Base-by-base conservation (phyloP, 2,329 filamentous ascomycete species). In the Tolypocladium nubicola region DNA sequence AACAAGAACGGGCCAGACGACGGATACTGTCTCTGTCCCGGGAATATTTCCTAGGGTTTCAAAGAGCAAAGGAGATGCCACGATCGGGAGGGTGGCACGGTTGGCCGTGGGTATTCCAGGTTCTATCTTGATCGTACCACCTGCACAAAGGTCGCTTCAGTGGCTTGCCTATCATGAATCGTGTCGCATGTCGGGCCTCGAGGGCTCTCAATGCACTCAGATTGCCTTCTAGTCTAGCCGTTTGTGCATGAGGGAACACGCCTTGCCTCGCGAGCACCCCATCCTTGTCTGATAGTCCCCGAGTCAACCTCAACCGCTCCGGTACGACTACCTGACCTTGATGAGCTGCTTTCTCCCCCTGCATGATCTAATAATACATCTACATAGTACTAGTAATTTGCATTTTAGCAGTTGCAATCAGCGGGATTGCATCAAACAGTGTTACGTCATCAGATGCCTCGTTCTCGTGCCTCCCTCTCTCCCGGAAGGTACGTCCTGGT, bases 11-110 rank as follows among this genome's bases (percentile, higher is more conserved):
- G 11, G 47, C 21, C 23, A 13, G 33, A 37, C 1, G 60, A 60
- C 49, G 61, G 58, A 14, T 61, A 60, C 39, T 62, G 56, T n/a
- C 59, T 52, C 4, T 61, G 61, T 23, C 41, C n/a, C 21, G n/a
- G n/a, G 21, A 45, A 23, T 23, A 21, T 45, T 13, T 14, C 38
- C 38, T 39, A 39, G 43, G 21, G 4, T 11, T 14, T 6, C 2
- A 14, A 16, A 23, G 43, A 5, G n/a, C 10, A 13, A 13, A n/a
- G n/a, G 10, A 6, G n/a, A 43, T 2, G 40, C 10, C 40, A n/a
- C 13, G 19, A 7, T 21, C 10, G 40, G 40, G 1, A 21, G 40
- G 19, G 40, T 21, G 40, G 40, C 40, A n/a, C 1, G n/a, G 3
- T 13, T 43, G 7, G n/a, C 11, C 41, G n/a, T 11, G 23, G 41